Evolutionary conservation across 2,329 filamentous ascomycete genomes (phyloP), one percentile per base, ranked within the genome.

Genomic region (Apiospora hydei): DNA sequence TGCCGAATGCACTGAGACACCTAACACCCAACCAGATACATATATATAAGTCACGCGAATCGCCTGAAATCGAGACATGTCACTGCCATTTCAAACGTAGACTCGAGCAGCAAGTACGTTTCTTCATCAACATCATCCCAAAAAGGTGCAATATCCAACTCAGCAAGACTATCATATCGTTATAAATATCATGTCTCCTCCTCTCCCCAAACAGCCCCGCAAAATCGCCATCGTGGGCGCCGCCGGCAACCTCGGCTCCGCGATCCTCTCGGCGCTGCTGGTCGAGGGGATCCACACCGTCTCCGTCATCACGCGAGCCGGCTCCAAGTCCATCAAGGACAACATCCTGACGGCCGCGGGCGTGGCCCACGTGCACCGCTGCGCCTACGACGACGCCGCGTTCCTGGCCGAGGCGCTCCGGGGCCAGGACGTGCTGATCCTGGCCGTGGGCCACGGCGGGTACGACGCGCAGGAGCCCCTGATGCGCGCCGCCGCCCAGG

Each of bases 341-440:
- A 8, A 70, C 3, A 64, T 53, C 16, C 75, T 77, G n/a, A 72
- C 70, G 14, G 53, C 53, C 53, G 30, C 53, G 30, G 53, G 53
- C 53, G 53, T 61, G 7, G 53, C 53, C 30, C 53, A 38, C 7
- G 72, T 75, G 44, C 74, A 75, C 61, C 70, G 70, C 11, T 72
- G 73, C 14, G 49, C 72, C 69, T 80, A 80, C 71, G 74, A 73
- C 68, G 73, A 78, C 64, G 74, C 77, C 57, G 57, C 71, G 0
- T 80, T 81, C 70, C 75, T 81, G 16, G 71, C 76, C 2, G 53
- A 73, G 3, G 76, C 76, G 1, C 77, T 84, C 16, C 67, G 76
- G 47, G 79, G 76, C 43, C 82, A 84, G 70, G 79, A 82, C 11
- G 76, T 78, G 18, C 75, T 84, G 8, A 73, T 84, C 46, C 69